Conservation (phyloP, 148 eudicot species). For the Rheum nobile region DNA sequence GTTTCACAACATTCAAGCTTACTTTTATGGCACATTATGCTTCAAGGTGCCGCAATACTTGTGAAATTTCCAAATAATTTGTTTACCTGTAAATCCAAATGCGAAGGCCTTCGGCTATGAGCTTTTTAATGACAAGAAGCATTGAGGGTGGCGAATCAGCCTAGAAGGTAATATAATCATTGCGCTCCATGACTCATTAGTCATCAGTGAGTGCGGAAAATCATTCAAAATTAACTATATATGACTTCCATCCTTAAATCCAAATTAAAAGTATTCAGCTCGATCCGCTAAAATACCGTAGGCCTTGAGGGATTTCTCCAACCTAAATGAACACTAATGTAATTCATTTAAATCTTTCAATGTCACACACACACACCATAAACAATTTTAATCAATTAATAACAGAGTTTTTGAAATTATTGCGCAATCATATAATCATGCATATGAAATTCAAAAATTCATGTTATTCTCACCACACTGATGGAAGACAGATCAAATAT, state of each 20-base stretch:
- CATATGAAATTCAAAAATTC: not conserved
- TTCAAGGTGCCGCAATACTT: not conserved
- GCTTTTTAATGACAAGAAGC: not conserved
- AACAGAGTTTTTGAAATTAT: no score
- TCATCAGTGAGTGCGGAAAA: no score
- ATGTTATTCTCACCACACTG: constrained; percentile 60
- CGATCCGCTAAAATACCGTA: no score
- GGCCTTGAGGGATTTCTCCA: constrained; percentile 93
- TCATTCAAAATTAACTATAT: no score
- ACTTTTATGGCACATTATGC: not conserved
- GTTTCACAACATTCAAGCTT: not conserved
- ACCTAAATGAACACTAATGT: constrained; percentile 31
- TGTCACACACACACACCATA: no score
- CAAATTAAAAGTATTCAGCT: no score
- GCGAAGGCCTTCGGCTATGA: not conserved
- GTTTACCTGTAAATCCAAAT: constrained; percentile 48
- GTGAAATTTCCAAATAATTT: not conserved
- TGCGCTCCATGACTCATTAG: no score
- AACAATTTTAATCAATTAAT: no score
- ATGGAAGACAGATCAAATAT: constrained; percentile 76
- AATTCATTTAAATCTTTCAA: not conserved
- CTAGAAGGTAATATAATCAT: not conserved
- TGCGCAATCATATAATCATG: no score
- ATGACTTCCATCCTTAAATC: no score
- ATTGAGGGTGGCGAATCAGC: not conserved